Base-by-base conservation (phyloP, 2,329 filamentous ascomycete species). In the Elsinoe ampelina region DNA sequence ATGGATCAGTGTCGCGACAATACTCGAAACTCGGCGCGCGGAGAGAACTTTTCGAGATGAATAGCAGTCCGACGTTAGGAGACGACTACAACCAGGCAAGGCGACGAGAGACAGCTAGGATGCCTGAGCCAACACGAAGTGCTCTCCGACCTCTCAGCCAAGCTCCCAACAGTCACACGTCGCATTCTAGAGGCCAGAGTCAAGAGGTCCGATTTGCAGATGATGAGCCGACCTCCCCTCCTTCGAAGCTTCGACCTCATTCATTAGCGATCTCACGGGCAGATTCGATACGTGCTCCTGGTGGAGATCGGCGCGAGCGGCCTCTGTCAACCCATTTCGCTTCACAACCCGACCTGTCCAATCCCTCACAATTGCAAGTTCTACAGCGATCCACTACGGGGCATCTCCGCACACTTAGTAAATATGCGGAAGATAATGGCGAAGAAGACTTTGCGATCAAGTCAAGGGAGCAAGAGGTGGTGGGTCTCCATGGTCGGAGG, bases 351-450 rank as follows among this genome's bases (percentile, higher is more conserved):
- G 64, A 67, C 45, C 60, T 71, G 22, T 65, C 70, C 39, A 67
- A 68, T 17, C 68, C 67, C 43, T 85, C 88, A 2, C 90, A 96
- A 61, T 77, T 97, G 10, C 82, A 90, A 68, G 85, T 82, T 34
- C 77, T 98, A 15, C 86, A 92, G 58, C 88, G 88, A 64, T 97
- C 93, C 0, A 87, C 92, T 0, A 97, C 93, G 1, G 85, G 86
- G 58, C 89, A 98, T 70, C 79, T 98, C 19, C 85, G 91, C 42
- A 91, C 89, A 0, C 76, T 97, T 36, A 95, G 92, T 5, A 86
- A 84, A 64, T 81, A 95, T 62, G 88, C 89, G 1, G 82, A 92
- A 64, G 83, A 83, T 45, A 85, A 82, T 2, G 82, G 84, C 8
- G 81, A 83, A 1, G 87, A 92, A 34, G 89, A 95, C 41, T 91